These are phyloP conservation scores for Lachancea waltii DNA, from an alignment of 805 yeast species.

Conservation along the genomic window DNA sequence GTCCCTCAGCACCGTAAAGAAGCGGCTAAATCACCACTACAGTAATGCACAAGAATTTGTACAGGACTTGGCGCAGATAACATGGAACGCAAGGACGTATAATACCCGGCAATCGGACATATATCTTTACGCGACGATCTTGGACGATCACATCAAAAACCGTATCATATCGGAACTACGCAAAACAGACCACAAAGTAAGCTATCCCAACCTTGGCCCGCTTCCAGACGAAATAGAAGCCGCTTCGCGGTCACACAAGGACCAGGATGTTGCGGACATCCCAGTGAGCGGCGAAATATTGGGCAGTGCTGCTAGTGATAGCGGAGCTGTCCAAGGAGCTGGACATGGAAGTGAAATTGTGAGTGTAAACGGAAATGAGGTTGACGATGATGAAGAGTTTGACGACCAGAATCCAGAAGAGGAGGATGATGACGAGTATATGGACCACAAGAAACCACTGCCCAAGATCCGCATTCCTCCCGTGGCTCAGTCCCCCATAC, in stretches of 20 bases:
- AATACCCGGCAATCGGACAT: conserved; percentile 65
- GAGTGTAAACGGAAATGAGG: conserved; percentile 14
- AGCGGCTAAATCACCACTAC: conserved; percentile 55
- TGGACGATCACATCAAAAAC: conserved; percentile 37
- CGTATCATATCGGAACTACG: conserved; percentile 33
- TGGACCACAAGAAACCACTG: conserved; percentile 10
- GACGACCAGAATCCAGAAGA: conserved; percentile 13
- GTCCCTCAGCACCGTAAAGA: conserved; percentile 66
- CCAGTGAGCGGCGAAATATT: conserved; percentile 1
- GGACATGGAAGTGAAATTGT: no score
- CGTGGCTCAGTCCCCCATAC: conserved; percentile 7
- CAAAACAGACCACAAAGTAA: conserved; percentile 30
- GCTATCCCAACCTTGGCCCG: conserved; percentile 54
- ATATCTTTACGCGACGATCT: conserved; percentile 56
- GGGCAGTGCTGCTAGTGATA: no score
- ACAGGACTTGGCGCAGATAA: conserved; percentile 72
- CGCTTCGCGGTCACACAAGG: conserved; percentile 3
- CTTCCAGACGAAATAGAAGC: conserved; percentile 44
- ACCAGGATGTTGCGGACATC: conserved; percentile 7
- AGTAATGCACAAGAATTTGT: conserved; percentile 60
- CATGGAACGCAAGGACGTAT: conserved; percentile 85
- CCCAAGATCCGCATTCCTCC: conserved; percentile 11
- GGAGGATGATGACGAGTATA: conserved; percentile 12
- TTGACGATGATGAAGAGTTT: conserved; percentile 12
- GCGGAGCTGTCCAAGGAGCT: no score